Base-by-base conservation (phyloP, 495 filamentous ascomycete genomes). In the Parathielavia appendiculata region DNA sequence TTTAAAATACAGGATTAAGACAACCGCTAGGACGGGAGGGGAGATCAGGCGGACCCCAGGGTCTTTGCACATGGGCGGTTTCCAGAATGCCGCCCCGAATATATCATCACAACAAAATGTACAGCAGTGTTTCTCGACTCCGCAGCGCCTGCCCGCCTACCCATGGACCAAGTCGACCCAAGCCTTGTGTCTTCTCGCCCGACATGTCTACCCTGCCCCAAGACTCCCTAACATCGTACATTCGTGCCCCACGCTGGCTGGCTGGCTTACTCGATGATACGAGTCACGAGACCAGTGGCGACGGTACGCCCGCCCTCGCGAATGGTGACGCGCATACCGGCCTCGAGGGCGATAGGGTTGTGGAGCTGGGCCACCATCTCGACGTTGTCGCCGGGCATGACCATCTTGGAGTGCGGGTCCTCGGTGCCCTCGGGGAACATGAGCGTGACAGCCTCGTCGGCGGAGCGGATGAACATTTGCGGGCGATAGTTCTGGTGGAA, bases 381-480 rank as follows among this genome's bases (percentile, higher is more conserved):
- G 63, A 93, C 86, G 78, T 98, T 98, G 83, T 98, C 93, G 69
- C 93, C 93, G 54, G 93, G 93, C 90, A 93, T 91, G 71, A 96
- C 86, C 77, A 91, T 85, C 75, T 84, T 88, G 67, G 74, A 75
- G 56, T 66, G 63, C 56, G 81, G 73, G 66, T 89, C 83, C 71
- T 83, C 79, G 44, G 75, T 82, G 54, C 86, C 91, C 57, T 89
- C 90, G 54, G 90, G 88, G 87, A 91, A 95, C 67, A 75, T 79
- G 56, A 98, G 83, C 23, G 82, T 79, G 68, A 83, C 85, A 50
- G 93, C 77, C 77, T 96, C 92, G 75, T 98, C 91, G 58, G 92
- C 90, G 63, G 93, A 97, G 58, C 93, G 88, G 65, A 98, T 77
- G 83, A 84, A 98, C 67, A 97, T 83, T 79, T 98, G 93, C 54